Evolutionary conservation across 179 eudicot genomes (phyloP), one percentile per base, ranked within the genome.

Genomic region (Spergularia azorica): DNA sequence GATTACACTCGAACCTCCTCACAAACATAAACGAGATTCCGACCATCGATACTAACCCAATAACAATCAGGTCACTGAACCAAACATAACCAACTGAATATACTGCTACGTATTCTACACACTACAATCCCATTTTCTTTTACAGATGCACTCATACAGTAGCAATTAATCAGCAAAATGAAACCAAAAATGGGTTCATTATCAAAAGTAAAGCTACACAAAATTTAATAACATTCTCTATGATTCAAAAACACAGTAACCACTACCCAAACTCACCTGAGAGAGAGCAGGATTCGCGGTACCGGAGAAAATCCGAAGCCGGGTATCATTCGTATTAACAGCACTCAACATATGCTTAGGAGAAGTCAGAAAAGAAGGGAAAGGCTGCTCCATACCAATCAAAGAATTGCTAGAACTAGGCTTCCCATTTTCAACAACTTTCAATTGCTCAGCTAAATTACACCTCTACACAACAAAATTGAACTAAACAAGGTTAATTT

Each of bases 251-350:
- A 0, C 41, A 69, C 32, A 71, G 18, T 39, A 52, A 50, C 21
- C 18, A 55, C 14, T 3, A 56, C 36, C 36, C 71, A 26, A 56
- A 71, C 26, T 54, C 74, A 93, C 99, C 97, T 95, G 97, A 67
- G 99, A 87, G 63, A 95, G 94, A 71, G 90, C 79, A 70, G 95
- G 92, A 85, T 95, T 95, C 0, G 99, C 97, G 3, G 99, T 93
- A 67, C 99, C 99, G 14, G 99, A 95, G 84, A 95, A 95, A 79
- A 95, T 90, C 14, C 93, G 90, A 72, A 95, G 95, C 26, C 97
- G 88, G 63, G 92, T 93, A 55, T 93, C 90, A 38, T 79, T 83
- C 77, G 65, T 74, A 55, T 77, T 75, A 55, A 71, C 32, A 8
- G 81, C 3, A 67, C 73, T 68, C 52, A 71, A 84, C 26, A 83